These are phyloP conservation scores for Kandelia obovata DNA, from an alignment of 345 rosid genomes.

Conservation along the genomic window DNA sequence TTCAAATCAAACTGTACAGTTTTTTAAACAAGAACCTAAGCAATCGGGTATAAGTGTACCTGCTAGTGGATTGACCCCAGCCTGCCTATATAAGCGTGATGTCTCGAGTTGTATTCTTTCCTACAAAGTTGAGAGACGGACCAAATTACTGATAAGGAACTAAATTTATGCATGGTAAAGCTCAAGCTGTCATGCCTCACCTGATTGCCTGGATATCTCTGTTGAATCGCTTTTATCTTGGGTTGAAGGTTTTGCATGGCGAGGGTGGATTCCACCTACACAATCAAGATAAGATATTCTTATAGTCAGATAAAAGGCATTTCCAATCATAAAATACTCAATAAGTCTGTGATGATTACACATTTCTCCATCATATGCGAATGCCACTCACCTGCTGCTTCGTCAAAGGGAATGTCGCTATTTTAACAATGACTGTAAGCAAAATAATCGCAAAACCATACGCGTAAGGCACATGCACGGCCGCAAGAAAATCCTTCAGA, in stretches of 20 bases:
- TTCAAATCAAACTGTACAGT: too few species aligned
- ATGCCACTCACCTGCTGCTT: slow-evolving; percentile 65
- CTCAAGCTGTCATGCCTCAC: slow-evolving; percentile 32
- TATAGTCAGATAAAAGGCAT: not conserved
- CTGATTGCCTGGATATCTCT: slow-evolving; percentile 97
- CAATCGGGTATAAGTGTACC: slow-evolving; percentile 38
- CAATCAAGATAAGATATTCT: not conserved
- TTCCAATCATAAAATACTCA: not conserved
- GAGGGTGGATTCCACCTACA: slow-evolving; percentile 89
- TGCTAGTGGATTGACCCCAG: slow-evolving; percentile 97
- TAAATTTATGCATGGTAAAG: not conserved
- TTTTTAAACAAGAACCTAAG: not conserved
- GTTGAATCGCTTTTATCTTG: slow-evolving; percentile 93
- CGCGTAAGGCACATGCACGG: slow-evolving; percentile 79
- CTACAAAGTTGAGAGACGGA: slow-evolving; percentile 32
- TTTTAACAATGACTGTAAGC: slow-evolving; percentile 79
- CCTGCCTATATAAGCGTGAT: slow-evolving; percentile 82
- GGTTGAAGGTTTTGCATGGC: slow-evolving; percentile 99
- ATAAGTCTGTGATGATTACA: not conserved
- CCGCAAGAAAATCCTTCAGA: slow-evolving; percentile 75
- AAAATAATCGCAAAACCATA: slow-evolving; percentile 93
- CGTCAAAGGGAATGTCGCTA: slow-evolving; percentile 78
- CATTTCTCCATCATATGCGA: not conserved
- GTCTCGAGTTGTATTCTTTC: slow-evolving; percentile 97
- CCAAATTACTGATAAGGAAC: not conserved